Evolutionary conservation across 306 rosid species (phyloP).

Genomic region (Luffa aegyptiaca): DNA sequence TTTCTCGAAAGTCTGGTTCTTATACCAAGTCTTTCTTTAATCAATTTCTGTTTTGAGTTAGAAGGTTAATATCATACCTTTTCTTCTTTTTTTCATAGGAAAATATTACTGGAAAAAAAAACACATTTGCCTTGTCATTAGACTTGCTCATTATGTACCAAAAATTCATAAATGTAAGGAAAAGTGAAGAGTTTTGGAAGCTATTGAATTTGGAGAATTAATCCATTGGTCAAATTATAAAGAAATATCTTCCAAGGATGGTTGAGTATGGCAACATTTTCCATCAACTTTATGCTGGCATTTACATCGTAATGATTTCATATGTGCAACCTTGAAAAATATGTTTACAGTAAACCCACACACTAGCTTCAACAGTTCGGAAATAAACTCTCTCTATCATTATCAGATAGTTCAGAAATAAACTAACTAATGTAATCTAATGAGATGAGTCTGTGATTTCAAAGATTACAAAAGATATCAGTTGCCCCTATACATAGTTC

Average conservation of each 20-base stretch:
- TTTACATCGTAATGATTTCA: neutral
- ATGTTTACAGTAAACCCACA: neutral
- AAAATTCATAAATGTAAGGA: neutral
- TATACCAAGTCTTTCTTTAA: neutral
- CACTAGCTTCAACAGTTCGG: neutral
- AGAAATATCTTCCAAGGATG: neutral
- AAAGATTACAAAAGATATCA: neutral
- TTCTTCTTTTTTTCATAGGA: neutral
- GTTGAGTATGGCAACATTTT: neutral
- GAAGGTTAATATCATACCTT: neutral
- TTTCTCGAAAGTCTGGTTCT: neutral
- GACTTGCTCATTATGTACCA: neutral
- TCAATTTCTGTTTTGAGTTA: neutral
- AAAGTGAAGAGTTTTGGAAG: neutral
- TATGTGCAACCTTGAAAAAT: neutral
- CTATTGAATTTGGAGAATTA: neutral
- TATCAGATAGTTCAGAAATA: neutral
- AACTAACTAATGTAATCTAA: neutral
- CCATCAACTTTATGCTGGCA: neutral
- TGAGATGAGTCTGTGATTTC: neutral
- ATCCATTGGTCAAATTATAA: neutral
- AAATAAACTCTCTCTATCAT: neutral
- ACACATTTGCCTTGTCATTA: neutral
- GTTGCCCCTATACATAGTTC: neutral
- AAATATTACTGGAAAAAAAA: neutral